Evolutionary conservation across 257 asterid species (phyloP), one percentile per base, ranked within the genome.

Genomic region (Ilex asprella): DNA sequence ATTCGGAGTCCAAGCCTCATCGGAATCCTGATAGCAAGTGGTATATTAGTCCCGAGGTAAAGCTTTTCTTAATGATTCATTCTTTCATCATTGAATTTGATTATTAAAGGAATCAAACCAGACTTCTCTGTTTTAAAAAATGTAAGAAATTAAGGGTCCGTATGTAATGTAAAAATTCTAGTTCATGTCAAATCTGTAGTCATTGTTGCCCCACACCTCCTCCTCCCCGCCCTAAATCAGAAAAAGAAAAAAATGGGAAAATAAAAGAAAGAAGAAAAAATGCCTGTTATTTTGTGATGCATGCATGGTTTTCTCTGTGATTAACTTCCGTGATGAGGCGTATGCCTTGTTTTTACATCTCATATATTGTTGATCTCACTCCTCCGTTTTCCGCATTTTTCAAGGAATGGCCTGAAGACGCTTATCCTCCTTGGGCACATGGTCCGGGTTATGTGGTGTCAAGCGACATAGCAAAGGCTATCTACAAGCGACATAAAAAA

Each of bases 381-480:
- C 58, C 27, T 47, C 16, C 31, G 10, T 43, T 21, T 6, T 63
- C 51, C 27, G 56, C 61, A 32, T 69, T 41, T 50, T 32, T 77
- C 30, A 51, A 93, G 99, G 99, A 93, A 80, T 93, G 96, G 96
- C 80, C 85, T 50, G 85, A 84, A 10, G 96, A 89, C 50, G 58
- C 58, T 44, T 89, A 93, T 68, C 99, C 99, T 55, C 97, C 97
- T 53, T 93, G 86, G 88, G 97, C 96, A 27, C 91, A 84, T 66
- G 96, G 97, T 69, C 99, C 97, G 5, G 99, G 99, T 47, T 93
- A 93, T 56, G 88, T 81, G 2, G 85, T 93, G 57, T 85, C 99
- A 41, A 80, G 76, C 39, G 95, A 89, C 68, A 87, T 89, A 75
- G 97, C 97, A 15, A 81, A 76, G 59, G 79, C 75, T 58, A 73